Percentiles rank a stretch among this genome's conserved stretches.
These are phyloP conservation scores for Penicillium riverlandense DNA, from an alignment of 495 filamentous ascomycete species.

Conservation along the genomic window DNA sequence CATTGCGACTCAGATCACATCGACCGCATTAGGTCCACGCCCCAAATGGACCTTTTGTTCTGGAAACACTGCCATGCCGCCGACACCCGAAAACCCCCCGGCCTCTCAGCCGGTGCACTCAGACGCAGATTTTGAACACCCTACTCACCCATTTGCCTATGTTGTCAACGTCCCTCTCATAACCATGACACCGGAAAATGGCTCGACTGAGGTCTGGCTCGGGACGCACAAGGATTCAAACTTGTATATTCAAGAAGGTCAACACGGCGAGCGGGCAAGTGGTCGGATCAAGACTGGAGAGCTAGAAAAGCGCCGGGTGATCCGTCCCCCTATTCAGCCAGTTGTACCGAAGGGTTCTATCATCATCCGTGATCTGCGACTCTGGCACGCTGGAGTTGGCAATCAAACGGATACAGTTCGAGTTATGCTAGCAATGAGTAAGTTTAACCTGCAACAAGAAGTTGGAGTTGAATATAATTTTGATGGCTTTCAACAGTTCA, in stretches of 20 bases:
- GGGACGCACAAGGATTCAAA: conserved; percentile 41
- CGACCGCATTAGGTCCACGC: conserved; percentile 37
- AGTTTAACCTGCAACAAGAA: conserved; percentile 9
- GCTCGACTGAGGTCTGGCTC: conserved; percentile 54
- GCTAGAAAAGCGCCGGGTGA: conserved; percentile 28
- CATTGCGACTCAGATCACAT: conserved; percentile 45
- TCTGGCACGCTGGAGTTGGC: conserved; percentile 57
- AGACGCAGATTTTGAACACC: conserved; percentile 52
- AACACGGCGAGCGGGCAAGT: conserved; percentile 41
- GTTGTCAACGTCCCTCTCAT: conserved; percentile 50
- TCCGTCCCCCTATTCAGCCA: conserved; percentile 41
- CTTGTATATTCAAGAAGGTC: conserved; percentile 36
- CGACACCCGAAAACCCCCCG: conserved; percentile 26
- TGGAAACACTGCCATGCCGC: conserved; percentile 45
- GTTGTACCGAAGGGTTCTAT: conserved; percentile 44
- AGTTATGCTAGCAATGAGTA: conserved; percentile 53
- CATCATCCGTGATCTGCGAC: conserved; percentile 46
- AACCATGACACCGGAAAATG: conserved; percentile 46
- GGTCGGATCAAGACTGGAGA: conserved; percentile 37
- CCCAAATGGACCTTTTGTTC: conserved; percentile 48
- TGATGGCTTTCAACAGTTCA: conserved; percentile 11
- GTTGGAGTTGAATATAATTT: background rate
- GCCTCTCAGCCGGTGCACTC: conserved; percentile 45
- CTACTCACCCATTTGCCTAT: conserved; percentile 44
- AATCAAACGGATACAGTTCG: conserved; percentile 41